Conservation (phyloP, 305 asterid genomes). For the Rubia peregrina region DNA sequence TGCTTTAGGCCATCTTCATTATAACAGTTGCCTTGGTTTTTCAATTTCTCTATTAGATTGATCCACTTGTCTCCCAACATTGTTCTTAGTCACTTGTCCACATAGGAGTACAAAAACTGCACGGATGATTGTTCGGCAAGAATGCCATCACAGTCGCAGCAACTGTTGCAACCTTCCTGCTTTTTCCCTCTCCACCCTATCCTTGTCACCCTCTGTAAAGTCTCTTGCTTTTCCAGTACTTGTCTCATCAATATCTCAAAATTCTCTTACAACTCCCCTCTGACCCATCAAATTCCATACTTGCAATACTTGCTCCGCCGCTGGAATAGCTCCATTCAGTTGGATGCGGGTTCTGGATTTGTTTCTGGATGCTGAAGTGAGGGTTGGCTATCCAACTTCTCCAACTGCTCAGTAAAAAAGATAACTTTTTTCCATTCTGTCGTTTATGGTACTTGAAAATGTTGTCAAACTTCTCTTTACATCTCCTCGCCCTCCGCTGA, state of each 20-base stretch:
- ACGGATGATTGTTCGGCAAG: constrained; percentile 42
- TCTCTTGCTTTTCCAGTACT: constrained; percentile 69
- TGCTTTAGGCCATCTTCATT: constrained; percentile 80
- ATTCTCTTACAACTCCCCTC: constrained; percentile 41
- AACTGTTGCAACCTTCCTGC: constrained; percentile 66
- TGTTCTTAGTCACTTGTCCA: constrained; percentile 16
- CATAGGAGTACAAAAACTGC: constrained; percentile 26
- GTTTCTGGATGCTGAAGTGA: constrained; percentile 14
- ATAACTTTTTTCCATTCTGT: constrained; percentile 70
- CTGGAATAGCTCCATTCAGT: constrained; percentile 21
- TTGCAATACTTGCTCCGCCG: constrained; percentile 26
- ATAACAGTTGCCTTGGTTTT: constrained; percentile 32
- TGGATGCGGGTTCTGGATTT: constrained; percentile 11
- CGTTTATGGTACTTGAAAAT: constrained; percentile 82
- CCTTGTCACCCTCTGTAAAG: constrained; percentile 71
- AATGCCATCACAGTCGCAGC: constrained; percentile 56
- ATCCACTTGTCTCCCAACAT: constrained; percentile 27
- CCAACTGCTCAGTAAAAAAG: constrained; percentile 73
- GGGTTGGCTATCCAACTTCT: constrained; percentile 47
- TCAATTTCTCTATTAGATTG: constrained; percentile 20
- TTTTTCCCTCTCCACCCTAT: constrained; percentile 60
- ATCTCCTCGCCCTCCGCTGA: constrained; percentile 73
- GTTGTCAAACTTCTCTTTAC: constrained; percentile 93
- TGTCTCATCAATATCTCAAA: constrained; percentile 62
- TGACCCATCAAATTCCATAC: constrained; percentile 42